These are phyloP conservation scores for Salvia hispanica DNA, from an alignment of 257 asterid species.

Conservation along the genomic window DNA sequence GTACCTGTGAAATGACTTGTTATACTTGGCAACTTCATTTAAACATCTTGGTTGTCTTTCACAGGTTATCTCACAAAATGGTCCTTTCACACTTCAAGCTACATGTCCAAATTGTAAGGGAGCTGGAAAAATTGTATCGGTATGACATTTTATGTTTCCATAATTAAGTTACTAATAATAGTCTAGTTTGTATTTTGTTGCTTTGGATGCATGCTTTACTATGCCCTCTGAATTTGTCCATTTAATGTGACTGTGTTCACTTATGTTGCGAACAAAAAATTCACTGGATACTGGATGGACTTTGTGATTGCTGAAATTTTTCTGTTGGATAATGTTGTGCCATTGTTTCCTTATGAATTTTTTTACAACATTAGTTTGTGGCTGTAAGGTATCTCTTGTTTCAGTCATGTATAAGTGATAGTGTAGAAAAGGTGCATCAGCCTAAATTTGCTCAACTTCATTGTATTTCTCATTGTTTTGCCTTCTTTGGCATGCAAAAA, in stretches of 20 bases:
- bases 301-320: neutral
- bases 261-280: neutral
- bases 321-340: constrained; percentile 3
- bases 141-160: constrained; percentile 37
- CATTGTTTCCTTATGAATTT: neutral
- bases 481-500: constrained; percentile 1
- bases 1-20: constrained; percentile 37
- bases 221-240: neutral
- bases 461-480: constrained; percentile 14
- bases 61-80: constrained; percentile 60
- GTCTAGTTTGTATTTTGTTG: constrained; percentile 5
- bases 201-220: constrained; percentile 19
- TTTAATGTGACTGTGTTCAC: neutral
- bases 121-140: constrained; percentile 77
- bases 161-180: constrained; percentile 1
- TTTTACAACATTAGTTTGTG: constrained; percentile 2
- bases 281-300: constrained; percentile 3
- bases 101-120: constrained; percentile 71
- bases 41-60: constrained; percentile 25
- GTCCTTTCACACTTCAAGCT: constrained; percentile 55
- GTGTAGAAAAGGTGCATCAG: constrained; percentile 10
- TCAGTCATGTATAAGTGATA: neutral
- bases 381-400: neutral
- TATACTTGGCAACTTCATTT: constrained; percentile 17
- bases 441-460: neutral